Evolutionary conservation across 495 filamentous ascomycete species (phyloP), one percentile per base, ranked within the genome.

Genomic region (Penicillium ucsense): DNA sequence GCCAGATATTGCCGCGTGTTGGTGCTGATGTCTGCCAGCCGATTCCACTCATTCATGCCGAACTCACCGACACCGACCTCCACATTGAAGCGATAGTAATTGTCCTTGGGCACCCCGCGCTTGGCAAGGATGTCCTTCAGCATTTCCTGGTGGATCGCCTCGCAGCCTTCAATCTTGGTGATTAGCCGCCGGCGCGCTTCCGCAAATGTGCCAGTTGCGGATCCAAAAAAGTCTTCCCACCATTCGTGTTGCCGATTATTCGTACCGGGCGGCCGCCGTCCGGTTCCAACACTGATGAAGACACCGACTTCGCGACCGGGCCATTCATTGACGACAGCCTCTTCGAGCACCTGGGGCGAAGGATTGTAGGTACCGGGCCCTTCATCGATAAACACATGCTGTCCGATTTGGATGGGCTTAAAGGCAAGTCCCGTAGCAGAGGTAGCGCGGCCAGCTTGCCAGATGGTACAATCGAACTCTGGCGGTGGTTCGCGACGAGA

Each of bases 51-150:
- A 61, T 97, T 97, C 88, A 98, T 95, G 41, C 87, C 91, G 61
- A 96, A 96, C 59, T 98, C 94, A 37, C 92, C 92, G 27, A 98
- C 94, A 0, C 92, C 94, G 4, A 95, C 85, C 58, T 97, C 91
- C 28, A 96, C 92, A 51, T 98, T 98, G 29, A 95, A 74, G n/a
- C 92, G 85, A 65, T 89, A 94, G 74, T 98, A 98, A 63, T 95
- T 89, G 46, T 95, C 89, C 41, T 82, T 78, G 52, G 82, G 86
- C 43, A 96, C 87, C 20, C 84, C 79, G 31, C 87, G 80, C 62
- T 85, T 84, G 8, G 79, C 71, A 20, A 97, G 74, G 44, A 85
- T 78, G 27, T 90, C 86, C 32, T 72, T 73, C 41, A 85, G 73
- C 84, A 98, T 94, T 44, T 78, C 71, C 52, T 85, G 79, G 63